Percentiles rank a stretch among this genome's conserved stretches.
phyloP scores from a whole-genome alignment of 805 yeast species.

The Metschnikowia reukaufii region DNA sequence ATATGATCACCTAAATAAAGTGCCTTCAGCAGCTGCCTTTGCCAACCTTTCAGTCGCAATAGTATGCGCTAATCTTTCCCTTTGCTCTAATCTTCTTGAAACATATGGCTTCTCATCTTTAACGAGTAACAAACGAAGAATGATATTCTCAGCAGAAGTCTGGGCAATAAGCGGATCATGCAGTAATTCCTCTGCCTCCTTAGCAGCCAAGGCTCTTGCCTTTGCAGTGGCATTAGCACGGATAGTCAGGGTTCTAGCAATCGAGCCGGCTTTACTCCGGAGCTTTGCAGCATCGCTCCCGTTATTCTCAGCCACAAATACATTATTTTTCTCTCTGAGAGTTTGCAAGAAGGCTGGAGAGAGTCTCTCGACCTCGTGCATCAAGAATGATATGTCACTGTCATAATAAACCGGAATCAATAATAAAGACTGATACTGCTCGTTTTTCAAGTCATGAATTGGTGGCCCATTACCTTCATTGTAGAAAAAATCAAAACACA shows the following conservation, averaged over 20 bases:
- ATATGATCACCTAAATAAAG: conserved; percentile 3
- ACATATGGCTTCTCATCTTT: conserved; percentile 64
- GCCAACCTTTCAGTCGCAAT: conserved; percentile 54
- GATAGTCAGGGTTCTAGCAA: conserved; percentile 66
- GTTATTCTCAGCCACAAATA: conserved; percentile 19
- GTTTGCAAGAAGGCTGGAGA: conserved; percentile 54
- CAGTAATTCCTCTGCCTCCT: conserved; percentile 22
- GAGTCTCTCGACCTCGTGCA: conserved; percentile 57
- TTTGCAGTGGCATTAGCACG: conserved; percentile 68
- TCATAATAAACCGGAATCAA: conserved; percentile 68
- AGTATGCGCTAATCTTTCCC: conserved; percentile 58
- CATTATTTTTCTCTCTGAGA: conserved; percentile 48
- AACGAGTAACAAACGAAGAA: conserved; percentile 68
- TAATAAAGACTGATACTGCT: conserved; percentile 62
- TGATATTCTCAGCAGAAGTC: conserved; percentile 58
- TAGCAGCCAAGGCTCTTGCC: conserved; percentile 43
- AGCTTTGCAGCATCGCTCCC: conserved; percentile 14
- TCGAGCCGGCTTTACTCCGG: conserved; percentile 42
- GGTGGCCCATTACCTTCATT: conserved; percentile 82
- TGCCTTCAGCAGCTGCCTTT: conserved; percentile 47
- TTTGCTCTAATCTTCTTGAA: conserved; percentile 54
- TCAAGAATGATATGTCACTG: conserved; percentile 45
- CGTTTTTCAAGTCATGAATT: conserved; percentile 57
- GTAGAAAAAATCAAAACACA: conserved; percentile 74
- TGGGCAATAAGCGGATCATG: conserved; percentile 41